Conservation (phyloP, 1,284 basidiomycete species). For the Schizophyllum amplum region DNA sequence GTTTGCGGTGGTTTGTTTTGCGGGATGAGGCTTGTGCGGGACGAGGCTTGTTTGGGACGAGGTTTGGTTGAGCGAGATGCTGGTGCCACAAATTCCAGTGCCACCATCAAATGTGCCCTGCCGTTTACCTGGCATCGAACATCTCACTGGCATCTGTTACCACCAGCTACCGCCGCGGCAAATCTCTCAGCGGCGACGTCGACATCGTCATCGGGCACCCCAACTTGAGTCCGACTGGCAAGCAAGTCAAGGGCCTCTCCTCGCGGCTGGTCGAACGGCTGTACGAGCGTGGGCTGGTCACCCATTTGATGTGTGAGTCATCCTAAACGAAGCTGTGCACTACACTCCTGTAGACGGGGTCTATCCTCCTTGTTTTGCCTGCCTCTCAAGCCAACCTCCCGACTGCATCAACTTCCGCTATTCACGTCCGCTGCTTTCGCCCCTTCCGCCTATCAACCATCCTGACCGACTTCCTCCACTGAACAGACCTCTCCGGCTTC, state of each 20-base stretch:
- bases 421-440: too few species aligned
- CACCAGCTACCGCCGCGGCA: conserved; percentile 68
- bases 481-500: conserved; percentile 48
- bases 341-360: background rate
- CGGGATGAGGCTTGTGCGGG: too few species aligned
- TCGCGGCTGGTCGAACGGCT: conserved; percentile 43
- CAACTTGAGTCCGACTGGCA: conserved; percentile 20
- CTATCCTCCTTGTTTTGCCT: background rate
- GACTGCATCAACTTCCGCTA: too few species aligned
- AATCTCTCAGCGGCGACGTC: conserved; percentile 63
- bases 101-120: too few species aligned
- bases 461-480: background rate
- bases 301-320: background rate
- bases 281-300: conserved; percentile 38
- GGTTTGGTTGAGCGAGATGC: too few species aligned
- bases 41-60: too few species aligned
- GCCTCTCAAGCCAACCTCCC: too few species aligned
- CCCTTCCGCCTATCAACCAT: background rate
- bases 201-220: conserved; percentile 75
- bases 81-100: too few species aligned
- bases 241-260: conserved; percentile 41
- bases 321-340: background rate
- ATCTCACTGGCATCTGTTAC: too few species aligned
- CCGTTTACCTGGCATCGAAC: too few species aligned
- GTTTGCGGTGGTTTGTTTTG: background rate